Percentiles rank a stretch among this genome's conserved stretches.
These are phyloP conservation scores for Tricharina praecox DNA, from an alignment of 495 filamentous ascomycete species.

Conservation along the genomic window DNA sequence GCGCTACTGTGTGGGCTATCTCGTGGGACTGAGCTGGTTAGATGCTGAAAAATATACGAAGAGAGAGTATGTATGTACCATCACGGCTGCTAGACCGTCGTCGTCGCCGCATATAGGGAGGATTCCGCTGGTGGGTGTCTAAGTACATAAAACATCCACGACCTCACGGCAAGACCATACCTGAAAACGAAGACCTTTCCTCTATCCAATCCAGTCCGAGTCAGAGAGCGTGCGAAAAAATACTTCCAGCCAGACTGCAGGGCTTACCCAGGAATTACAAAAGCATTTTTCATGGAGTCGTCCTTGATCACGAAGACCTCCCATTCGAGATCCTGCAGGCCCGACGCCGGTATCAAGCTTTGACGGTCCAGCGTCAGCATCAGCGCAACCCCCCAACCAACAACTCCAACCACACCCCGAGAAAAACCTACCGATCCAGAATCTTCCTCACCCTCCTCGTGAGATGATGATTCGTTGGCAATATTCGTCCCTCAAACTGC, in stretches of 20 bases:
- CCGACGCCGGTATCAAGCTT: neutral
- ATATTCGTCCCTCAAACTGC: slow-evolving; percentile 30
- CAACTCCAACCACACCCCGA: neutral
- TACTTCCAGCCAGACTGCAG: neutral
- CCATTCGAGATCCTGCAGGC: slow-evolving; percentile 21
- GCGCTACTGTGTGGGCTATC: slow-evolving; percentile 80
- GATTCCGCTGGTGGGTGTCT: slow-evolving; percentile 39
- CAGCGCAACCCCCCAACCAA: neutral
- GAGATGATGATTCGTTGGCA: slow-evolving; percentile 37
- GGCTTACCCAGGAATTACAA: slow-evolving; percentile 62
- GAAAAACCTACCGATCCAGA: slow-evolving; percentile 31
- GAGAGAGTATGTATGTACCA: no score
- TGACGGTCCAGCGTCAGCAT: neutral
- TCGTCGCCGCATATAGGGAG: slow-evolving; percentile 54
- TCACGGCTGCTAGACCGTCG: slow-evolving; percentile 61
- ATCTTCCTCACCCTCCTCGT: slow-evolving; percentile 46
- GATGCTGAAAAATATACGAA: slow-evolving; percentile 31
- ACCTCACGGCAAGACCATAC: slow-evolving; percentile 36
- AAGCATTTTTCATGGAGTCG: slow-evolving; percentile 47
- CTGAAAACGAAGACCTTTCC: slow-evolving; percentile 91
- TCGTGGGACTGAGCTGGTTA: slow-evolving; percentile 73
- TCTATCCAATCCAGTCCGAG: slow-evolving; percentile 25
- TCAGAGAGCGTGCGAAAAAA: neutral
- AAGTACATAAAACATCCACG: neutral
- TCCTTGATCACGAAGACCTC: slow-evolving; percentile 74